These are phyloP conservation scores for Gossypium australe DNA, from an alignment of 345 rosid species.

Conservation along the genomic window DNA sequence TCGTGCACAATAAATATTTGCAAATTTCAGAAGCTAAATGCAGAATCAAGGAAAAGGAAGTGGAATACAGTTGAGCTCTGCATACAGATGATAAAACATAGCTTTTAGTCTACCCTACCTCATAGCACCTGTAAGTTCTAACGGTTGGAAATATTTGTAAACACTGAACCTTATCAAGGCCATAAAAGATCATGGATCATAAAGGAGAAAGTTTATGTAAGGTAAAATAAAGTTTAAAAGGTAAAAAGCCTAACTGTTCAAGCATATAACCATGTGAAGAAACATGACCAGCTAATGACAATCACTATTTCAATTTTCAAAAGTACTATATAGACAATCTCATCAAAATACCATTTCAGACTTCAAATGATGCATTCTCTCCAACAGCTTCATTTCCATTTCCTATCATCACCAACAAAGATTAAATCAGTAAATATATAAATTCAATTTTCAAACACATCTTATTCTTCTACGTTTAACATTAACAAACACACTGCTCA, in stretches of 20 bases:
- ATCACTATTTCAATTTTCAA: not conserved
- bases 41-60: not conserved
- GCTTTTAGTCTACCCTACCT: not conserved
- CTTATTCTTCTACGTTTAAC: not conserved
- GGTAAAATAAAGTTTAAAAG: not conserved
- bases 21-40: slow-evolving; percentile 3
- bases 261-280: not conserved
- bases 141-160: not conserved
- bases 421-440: slow-evolving; percentile 17
- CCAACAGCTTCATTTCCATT: slow-evolving; percentile 81
- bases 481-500: slow-evolving; percentile 17
- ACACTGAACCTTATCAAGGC: not conserved
- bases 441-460: slow-evolving; percentile 18
- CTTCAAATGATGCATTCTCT: slow-evolving; percentile 51
- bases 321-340: not conserved
- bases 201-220: not conserved
- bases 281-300: not conserved
- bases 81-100: not conserved
- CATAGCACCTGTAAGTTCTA: not conserved
- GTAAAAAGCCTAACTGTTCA: not conserved
- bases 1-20: not conserved
- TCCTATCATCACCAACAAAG: slow-evolving; percentile 48
- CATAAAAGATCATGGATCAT: not conserved
- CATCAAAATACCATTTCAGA: slow-evolving; percentile 71
- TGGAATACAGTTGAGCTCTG: not conserved